phyloP scores from a whole-genome alignment of 2,329 filamentous ascomycete species.

The Diplocarpon rosae region DNA sequence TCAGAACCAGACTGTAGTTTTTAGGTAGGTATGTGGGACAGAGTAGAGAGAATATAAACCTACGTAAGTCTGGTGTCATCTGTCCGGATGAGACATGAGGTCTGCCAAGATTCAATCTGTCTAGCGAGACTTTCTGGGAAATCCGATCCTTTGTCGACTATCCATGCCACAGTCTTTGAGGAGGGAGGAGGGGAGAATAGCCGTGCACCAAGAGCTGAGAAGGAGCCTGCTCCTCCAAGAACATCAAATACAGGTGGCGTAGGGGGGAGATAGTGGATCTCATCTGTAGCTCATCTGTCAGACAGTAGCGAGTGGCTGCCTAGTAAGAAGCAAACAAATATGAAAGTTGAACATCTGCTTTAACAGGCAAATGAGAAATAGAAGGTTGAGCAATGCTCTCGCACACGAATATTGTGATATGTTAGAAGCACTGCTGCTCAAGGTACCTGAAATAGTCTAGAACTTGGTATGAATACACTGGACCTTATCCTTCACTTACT shows the following conservation, averaged over 20 bases:
- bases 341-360: not conserved
- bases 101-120: conserved; percentile 64
- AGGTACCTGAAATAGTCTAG: too few species aligned
- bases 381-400: too few species aligned
- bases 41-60: not conserved
- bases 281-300: conserved; percentile 45
- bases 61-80: conserved; percentile 1
- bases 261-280: conserved; percentile 74
- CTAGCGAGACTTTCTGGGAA: conserved; percentile 59
- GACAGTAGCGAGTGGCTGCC: not conserved
- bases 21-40: too few species aligned
- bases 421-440: too few species aligned
- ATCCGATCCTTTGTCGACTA: conserved; percentile 81
- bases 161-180: conserved; percentile 70
- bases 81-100: conserved; percentile 42
- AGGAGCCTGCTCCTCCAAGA: conserved; percentile 82
- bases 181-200: conserved; percentile 61
- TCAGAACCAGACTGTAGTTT: too few species aligned
- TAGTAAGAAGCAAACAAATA: not conserved
- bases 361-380: not conserved
- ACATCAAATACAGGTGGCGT: conserved; percentile 60
- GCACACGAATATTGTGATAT: too few species aligned
- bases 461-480: too few species aligned
- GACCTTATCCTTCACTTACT: too few species aligned
- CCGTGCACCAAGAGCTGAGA: conserved; percentile 77